A percentile compares a stretch with the other conserved stretches of the same genome.
Evolutionary conservation across 164 flowering plant species (phyloP).

Genomic region (Macadamia tetraphylla): DNA sequence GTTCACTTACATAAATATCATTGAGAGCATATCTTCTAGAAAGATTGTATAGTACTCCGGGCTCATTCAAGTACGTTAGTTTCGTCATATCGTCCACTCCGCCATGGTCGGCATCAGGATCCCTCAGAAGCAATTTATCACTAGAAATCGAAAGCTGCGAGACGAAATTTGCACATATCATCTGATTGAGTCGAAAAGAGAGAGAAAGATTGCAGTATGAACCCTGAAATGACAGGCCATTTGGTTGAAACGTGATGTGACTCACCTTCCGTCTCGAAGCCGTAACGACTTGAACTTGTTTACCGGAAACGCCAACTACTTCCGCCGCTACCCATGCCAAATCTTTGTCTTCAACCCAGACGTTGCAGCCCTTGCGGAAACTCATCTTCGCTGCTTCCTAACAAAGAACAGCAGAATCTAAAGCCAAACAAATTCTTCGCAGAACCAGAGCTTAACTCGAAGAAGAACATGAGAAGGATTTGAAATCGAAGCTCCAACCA

Average conservation of each 20-base stretch:
- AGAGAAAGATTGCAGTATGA: neutral
- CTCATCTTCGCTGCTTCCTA: slow-evolving; percentile 41
- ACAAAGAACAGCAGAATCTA: neutral
- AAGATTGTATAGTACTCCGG: slow-evolving; percentile 89
- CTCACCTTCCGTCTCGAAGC: slow-evolving; percentile 66
- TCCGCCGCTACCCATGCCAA: slow-evolving; percentile 78
- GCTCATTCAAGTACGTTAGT: slow-evolving; percentile 90
- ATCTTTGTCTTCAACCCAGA: slow-evolving; percentile 78
- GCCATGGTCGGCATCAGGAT: slow-evolving; percentile 81
- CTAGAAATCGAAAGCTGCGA: slow-evolving; percentile 47
- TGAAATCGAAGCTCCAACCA: neutral
- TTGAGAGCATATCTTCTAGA: slow-evolving; percentile 85
- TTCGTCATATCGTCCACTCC: slow-evolving; percentile 99
- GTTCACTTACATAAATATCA: slow-evolving; percentile 79
- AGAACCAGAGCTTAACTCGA: neutral
- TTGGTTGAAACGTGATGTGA: neutral
- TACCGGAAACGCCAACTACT: slow-evolving; percentile 44
- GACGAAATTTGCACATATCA: neutral
- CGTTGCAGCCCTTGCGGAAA: slow-evolving; percentile 65
- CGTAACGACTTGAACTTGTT: slow-evolving; percentile 52
- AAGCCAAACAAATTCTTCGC: slow-evolving; percentile 17
- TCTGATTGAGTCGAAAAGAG: neutral
- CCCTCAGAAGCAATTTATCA: slow-evolving; percentile 65
- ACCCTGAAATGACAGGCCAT: neutral
- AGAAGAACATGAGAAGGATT: neutral